phyloP scores from a whole-genome alignment of 2,329 filamentous ascomycete genomes.

The Ustilaginoidea virens region DNA sequence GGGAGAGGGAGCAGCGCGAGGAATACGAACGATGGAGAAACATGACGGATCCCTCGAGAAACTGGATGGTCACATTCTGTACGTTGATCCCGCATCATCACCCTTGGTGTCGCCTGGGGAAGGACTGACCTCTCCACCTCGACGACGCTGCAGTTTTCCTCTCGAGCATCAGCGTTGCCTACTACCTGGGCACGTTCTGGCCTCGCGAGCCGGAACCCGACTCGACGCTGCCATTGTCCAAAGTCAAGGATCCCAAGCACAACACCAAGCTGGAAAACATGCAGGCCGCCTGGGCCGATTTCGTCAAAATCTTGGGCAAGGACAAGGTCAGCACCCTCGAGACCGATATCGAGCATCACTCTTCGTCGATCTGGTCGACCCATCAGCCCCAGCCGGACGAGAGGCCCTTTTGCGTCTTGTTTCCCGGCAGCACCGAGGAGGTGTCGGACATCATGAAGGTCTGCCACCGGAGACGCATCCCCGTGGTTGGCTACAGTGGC shows the following conservation, averaged over 20 bases:
- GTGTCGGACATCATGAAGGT: constrained; percentile 80
- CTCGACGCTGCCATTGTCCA: constrained; percentile 44
- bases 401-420: constrained; percentile 56
- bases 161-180: constrained; percentile 34
- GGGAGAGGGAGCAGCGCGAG: constrained; percentile 38
- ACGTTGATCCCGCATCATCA: constrained; percentile 10
- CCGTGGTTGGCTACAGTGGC: constrained; percentile 75
- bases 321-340: constrained; percentile 48
- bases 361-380: constrained; percentile 48
- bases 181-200: constrained; percentile 42
- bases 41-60: constrained; percentile 25
- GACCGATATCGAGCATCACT: constrained; percentile 38
- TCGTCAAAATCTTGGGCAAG: constrained; percentile 45
- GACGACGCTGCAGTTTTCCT: constrained; percentile 29
- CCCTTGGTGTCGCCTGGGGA: not conserved
- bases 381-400: constrained; percentile 33
- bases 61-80: constrained; percentile 41
- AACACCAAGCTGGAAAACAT: constrained; percentile 46
- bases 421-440: constrained; percentile 63
- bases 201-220: constrained; percentile 31
- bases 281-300: constrained; percentile 56
- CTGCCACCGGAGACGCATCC: constrained; percentile 66
- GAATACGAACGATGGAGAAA: constrained; percentile 29
- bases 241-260: constrained; percentile 35
- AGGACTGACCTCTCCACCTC: constrained; percentile 1